Evolutionary conservation across 352 stramenopile genomes (phyloP), one percentile per base, ranked within the genome.

Genomic region (Phytopythium ostracodes): DNA sequence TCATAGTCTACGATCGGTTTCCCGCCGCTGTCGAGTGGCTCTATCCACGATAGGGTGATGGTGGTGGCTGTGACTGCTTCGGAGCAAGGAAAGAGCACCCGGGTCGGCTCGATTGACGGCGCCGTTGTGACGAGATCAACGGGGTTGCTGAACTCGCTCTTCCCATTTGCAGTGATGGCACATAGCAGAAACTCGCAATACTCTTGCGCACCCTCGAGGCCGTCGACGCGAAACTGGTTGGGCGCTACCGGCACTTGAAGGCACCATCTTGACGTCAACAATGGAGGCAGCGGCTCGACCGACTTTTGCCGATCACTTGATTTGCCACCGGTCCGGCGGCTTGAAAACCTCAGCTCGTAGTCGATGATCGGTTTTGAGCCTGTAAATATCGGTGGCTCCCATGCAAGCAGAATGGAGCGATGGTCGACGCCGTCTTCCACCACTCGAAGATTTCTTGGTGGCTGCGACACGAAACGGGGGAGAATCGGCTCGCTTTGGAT

Each of bases 311-410:
- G 35, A 25, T 59, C 47, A 36, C 31, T 14, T 24, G 31, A 43
- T 38, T 51, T 63, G 31, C 42, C 63, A 15, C 10, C 59, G 2
- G 33, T 40, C 35, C 33, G 59, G 4, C 62, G 56, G 27, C 74
- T 55, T 1, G 79, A 80, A 47, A 75, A 85, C 0, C n/a, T 68
- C 5, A 92, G 46, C 54, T 89, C 79, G 56, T 87, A 91, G 58
- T 92, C 83, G 40, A 87, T 68, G 64, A 92, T 85, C 11, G 65
- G 66, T 25, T 73, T 73, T 2, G 81, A 88, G 3, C 79, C 81
- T 1, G 81, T 92, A 62, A 92, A 91, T 56, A 90, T 90, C 0
- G 83, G 83, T 17, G 68, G 67, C 29, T 92, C 77, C 81, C 81
- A 92, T 54, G 66, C 29, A 42, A 91, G 60, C 1, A 71, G 59